Conservation (phyloP, 345 rosid species). For the Linum tenue region DNA sequence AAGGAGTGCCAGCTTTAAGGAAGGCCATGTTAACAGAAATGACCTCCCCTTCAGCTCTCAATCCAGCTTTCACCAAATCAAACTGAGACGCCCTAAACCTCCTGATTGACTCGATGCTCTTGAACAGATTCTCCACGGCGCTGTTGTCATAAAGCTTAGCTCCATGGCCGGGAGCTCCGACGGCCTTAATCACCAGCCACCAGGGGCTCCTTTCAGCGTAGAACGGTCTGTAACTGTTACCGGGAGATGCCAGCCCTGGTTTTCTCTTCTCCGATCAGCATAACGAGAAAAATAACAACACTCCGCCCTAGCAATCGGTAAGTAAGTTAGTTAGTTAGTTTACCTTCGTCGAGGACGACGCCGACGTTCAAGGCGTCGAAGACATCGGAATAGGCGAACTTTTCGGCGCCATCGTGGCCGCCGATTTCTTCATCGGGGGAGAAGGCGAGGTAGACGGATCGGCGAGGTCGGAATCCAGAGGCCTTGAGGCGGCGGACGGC, state of each 20-base stretch:
- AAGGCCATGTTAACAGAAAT: slow-evolving; percentile 68
- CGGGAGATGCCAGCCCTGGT: slow-evolving; percentile 70
- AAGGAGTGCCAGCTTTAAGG: slow-evolving; percentile 90
- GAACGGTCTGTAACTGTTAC: slow-evolving; percentile 56
- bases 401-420: slow-evolving; percentile 77
- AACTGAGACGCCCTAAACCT: slow-evolving; percentile 90
- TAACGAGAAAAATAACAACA: not conserved
- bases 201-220: slow-evolving; percentile 76
- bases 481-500: slow-evolving; percentile 63
- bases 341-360: slow-evolving; percentile 88
- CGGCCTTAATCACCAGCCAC: slow-evolving; percentile 86
- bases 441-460: slow-evolving; percentile 68
- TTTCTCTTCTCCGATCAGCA: not conserved
- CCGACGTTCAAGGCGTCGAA: slow-evolving; percentile 65
- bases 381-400: slow-evolving; percentile 48
- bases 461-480: slow-evolving; percentile 51
- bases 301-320: not conserved
- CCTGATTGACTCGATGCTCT: slow-evolving; percentile 70
- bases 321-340: not conserved
- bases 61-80: slow-evolving; percentile 75
- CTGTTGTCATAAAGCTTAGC: slow-evolving; percentile 84
- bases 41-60: slow-evolving; percentile 80
- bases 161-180: slow-evolving; percentile 94
- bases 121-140: slow-evolving; percentile 83
- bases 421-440: slow-evolving; percentile 96